phyloP scores from a whole-genome alignment of 2,329 filamentous ascomycete species.

The Didymosphaeria variabile region DNA sequence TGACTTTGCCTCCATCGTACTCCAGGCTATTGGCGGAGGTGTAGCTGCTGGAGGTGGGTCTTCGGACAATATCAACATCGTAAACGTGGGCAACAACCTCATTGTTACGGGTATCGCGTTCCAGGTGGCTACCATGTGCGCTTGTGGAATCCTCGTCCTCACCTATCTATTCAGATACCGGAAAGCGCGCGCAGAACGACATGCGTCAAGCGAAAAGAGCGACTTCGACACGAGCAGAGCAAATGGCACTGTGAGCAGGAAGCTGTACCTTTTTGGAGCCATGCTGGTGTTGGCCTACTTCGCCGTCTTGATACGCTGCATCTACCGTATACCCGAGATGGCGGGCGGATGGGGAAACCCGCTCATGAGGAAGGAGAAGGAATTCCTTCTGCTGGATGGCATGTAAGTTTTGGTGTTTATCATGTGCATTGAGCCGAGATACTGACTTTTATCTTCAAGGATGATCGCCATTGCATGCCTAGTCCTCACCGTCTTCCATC shows the following conservation, averaged over 20 bases:
- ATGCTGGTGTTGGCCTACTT: constrained; percentile 50
- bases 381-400: constrained; percentile 60
- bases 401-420: constrained; percentile 17
- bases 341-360: constrained; percentile 52
- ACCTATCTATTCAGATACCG: constrained; percentile 1
- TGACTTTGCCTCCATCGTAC: constrained; percentile 62
- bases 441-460: constrained; percentile 16
- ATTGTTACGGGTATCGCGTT: constrained; percentile 65
- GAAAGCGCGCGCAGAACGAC: constrained; percentile 3
- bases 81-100: constrained; percentile 59
- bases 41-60: constrained; percentile 57
- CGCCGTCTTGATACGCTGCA: constrained; percentile 55
- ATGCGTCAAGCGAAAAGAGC: constrained; percentile 11
- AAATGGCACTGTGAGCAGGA: constrained; percentile 8
- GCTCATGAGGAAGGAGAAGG: constrained; percentile 55
- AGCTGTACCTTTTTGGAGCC: constrained; percentile 32
- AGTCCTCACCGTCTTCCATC: constrained; percentile 57
- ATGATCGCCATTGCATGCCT: constrained; percentile 59
- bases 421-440: background rate
- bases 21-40: constrained; percentile 65
- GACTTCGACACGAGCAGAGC: constrained; percentile 4
- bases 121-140: constrained; percentile 59
- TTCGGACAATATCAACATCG: constrained; percentile 43
- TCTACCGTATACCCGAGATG: constrained; percentile 59
- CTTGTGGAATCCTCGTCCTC: constrained; percentile 3